Conservation (phyloP, 768 basidiomycete species). For the Lactarius quietus region DNA sequence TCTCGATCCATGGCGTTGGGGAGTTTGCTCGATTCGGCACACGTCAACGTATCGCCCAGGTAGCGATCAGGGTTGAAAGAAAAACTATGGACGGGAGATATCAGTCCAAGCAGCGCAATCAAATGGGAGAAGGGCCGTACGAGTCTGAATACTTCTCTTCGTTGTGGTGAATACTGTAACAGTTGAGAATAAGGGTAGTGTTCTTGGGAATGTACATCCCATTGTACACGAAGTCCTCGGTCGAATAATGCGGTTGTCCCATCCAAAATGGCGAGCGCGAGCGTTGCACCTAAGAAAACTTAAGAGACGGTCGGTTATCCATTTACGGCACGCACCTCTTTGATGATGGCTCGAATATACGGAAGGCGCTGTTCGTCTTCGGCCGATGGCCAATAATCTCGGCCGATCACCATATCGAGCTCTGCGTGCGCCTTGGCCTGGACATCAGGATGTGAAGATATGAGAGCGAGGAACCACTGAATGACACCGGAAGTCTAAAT, state of each 20-base stretch:
- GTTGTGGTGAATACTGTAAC: slow-evolving; percentile 31
- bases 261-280: slow-evolving; percentile 32
- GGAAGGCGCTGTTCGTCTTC: slow-evolving; percentile 31
- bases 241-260: slow-evolving; percentile 32
- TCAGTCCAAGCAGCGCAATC: background rate
- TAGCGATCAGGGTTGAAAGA: slow-evolving; percentile 44
- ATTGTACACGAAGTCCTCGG: slow-evolving; percentile 33
- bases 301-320: background rate
- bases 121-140: slow-evolving; percentile 30
- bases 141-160: slow-evolving; percentile 41
- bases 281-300: slow-evolving; percentile 27
- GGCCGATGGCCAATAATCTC: slow-evolving; percentile 27
- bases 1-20: slow-evolving; percentile 43
- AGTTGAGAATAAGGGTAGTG: slow-evolving; percentile 31
- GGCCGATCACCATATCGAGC: slow-evolving; percentile 29
- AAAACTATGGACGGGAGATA: slow-evolving; percentile 21
- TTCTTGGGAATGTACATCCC: slow-evolving; percentile 34
- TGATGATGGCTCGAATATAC: slow-evolving; percentile 31
- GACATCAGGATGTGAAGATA: slow-evolving; percentile 28
- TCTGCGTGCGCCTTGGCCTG: slow-evolving; percentile 32
- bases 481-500: slow-evolving; percentile 35
- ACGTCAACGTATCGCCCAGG: slow-evolving; percentile 37
- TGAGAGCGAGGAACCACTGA: slow-evolving; percentile 33
- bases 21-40: slow-evolving; percentile 44
- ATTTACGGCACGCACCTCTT: slow-evolving; percentile 25